These are phyloP conservation scores for Aspergillus pseudoterreus DNA, from an alignment of 2,329 filamentous ascomycete species.

Conservation along the genomic window DNA sequence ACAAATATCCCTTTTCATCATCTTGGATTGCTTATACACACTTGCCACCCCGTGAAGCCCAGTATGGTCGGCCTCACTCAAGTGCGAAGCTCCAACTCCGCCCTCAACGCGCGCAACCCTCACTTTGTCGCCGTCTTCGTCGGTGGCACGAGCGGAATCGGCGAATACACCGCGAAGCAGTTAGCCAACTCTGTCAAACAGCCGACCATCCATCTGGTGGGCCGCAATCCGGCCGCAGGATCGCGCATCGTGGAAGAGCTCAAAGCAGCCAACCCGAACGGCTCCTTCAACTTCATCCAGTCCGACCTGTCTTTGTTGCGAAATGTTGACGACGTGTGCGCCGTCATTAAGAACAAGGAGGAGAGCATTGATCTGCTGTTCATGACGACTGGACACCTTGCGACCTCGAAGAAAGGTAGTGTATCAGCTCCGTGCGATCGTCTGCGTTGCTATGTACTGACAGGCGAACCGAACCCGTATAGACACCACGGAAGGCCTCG, in stretches of 20 bases:
- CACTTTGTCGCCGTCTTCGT: slow-evolving; percentile 50
- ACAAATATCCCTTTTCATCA: no score
- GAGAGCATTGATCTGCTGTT: slow-evolving; percentile 54
- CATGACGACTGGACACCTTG: slow-evolving; percentile 44
- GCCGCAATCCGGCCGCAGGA: slow-evolving; percentile 38
- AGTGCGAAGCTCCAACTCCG: slow-evolving; percentile 11
- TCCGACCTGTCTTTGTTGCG: slow-evolving; percentile 40
- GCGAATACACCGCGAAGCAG: slow-evolving; percentile 45
- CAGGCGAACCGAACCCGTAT: background rate
- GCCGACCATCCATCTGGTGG: slow-evolving; percentile 48
- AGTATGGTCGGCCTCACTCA: slow-evolving; percentile 10
- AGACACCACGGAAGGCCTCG: slow-evolving; percentile 59
- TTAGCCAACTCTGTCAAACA: slow-evolving; percentile 41
- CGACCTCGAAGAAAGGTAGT: slow-evolving; percentile 29
- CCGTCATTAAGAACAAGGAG: slow-evolving; percentile 50
- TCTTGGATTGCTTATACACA: no score
- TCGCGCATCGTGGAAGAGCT: slow-evolving; percentile 42
- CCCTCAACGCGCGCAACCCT: slow-evolving; percentile 25
- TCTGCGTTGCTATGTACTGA: background rate
- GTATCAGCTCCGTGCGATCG: no score
- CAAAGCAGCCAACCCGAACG: slow-evolving; percentile 37
- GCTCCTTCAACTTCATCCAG: slow-evolving; percentile 12
- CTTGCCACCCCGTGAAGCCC: background rate
- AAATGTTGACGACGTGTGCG: slow-evolving; percentile 49
- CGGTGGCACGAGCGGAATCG: slow-evolving; percentile 51